These are phyloP conservation scores for Lactarius akahatsu DNA, from an alignment of 768 basidiomycete genomes.

Conservation along the genomic window DNA sequence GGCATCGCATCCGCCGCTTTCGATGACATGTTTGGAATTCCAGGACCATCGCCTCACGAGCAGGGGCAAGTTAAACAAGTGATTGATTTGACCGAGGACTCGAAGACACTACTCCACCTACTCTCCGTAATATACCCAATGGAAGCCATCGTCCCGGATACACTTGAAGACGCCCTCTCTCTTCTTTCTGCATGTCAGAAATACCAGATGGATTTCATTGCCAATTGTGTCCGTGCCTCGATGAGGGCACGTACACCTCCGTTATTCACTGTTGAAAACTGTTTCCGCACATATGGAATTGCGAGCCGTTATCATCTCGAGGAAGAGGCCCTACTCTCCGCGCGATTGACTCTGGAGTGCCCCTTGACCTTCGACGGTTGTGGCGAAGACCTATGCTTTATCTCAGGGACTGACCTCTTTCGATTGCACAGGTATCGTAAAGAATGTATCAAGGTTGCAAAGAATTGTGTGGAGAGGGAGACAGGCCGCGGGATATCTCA, in stretches of 20 bases:
- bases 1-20: constrained; percentile 60
- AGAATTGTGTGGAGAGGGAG: not conserved
- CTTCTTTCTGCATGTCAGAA: constrained; percentile 21
- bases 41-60: not conserved
- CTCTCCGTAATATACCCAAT: constrained; percentile 11
- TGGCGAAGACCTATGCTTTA: constrained; percentile 10
- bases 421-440: not conserved
- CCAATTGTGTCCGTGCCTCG: not conserved
- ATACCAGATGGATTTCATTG: constrained; percentile 13
- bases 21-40: constrained; percentile 46
- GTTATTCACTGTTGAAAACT: not conserved
- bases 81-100: constrained; percentile 3
- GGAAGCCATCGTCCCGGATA: not conserved
- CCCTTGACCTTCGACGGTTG: constrained; percentile 1
- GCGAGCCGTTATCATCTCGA: constrained; percentile 14
- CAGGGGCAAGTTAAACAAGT: not conserved
- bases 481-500: no score
- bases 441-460: not conserved
- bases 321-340: constrained; percentile 6
- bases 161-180: constrained; percentile 1
- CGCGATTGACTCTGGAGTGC: constrained; percentile 10
- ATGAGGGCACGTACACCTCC: not conserved
- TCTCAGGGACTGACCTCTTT: constrained; percentile 13
- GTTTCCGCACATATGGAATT: constrained; percentile 14
- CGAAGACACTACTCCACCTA: constrained; percentile 11